These are phyloP conservation scores for Bocquillonia castaneifolia DNA, from an alignment of 441 rosid genomes.

Conservation along the genomic window DNA sequence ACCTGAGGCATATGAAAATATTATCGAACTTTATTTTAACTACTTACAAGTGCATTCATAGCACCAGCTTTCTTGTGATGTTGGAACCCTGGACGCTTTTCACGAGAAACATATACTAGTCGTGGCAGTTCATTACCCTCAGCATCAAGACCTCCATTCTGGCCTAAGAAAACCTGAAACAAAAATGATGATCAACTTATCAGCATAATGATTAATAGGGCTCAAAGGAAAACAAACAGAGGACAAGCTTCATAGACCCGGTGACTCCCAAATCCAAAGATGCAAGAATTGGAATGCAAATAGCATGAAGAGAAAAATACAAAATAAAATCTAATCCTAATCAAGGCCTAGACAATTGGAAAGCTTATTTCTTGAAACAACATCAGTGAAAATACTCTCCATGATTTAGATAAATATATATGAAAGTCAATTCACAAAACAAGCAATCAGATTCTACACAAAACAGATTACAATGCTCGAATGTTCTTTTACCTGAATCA, in stretches of 20 bases:
- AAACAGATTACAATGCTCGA: not conserved
- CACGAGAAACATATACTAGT: slow-evolving; percentile 96
- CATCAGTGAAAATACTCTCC: too few species aligned
- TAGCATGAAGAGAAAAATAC: not conserved
- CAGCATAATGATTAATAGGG: not conserved
- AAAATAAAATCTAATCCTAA: not conserved
- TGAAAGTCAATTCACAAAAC: not conserved
- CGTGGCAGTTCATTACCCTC: slow-evolving; percentile 97
- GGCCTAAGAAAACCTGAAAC: slow-evolving; percentile 92
- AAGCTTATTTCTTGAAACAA: not conserved
- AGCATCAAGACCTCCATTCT: slow-evolving; percentile 91
- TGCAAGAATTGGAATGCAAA: not conserved
- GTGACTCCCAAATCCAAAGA: slow-evolving; percentile 9
- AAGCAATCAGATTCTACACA: not conserved
- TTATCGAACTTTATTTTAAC: slow-evolving; percentile 12
- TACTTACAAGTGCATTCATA: slow-evolving; percentile 89
- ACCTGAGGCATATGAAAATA: slow-evolving; percentile 10
- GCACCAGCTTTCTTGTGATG: slow-evolving; percentile 99
- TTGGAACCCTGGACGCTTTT: slow-evolving; percentile 95
- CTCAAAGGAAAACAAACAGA: not conserved
- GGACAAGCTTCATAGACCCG: not conserved
- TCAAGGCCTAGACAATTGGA: not conserved
- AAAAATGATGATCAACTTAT: slow-evolving; percentile 10
- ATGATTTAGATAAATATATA: too few species aligned
- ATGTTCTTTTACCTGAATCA: slow-evolving; percentile 72